Evolutionary conservation across 352 stramenopile species (phyloP), one percentile per base, ranked within the genome.

Genomic region (Bremia lactucae): DNA sequence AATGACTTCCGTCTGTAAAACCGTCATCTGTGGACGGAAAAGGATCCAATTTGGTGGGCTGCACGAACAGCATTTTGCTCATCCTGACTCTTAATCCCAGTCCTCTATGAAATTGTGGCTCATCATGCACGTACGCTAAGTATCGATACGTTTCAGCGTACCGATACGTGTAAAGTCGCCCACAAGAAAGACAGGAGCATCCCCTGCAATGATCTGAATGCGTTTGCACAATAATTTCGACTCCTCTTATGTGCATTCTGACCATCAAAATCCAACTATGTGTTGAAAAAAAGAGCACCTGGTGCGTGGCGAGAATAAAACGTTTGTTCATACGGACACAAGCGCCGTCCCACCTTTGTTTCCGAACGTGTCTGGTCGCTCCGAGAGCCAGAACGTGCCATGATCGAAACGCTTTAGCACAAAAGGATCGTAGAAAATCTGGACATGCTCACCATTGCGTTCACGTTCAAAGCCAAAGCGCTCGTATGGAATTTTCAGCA

Each of bases 21-120:
- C 80, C 15, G 53, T 70, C 73, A 90, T 87, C 26, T 70, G 42
- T 29, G 80, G 80, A 6, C 77, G 77, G 48, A 79, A 90, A 42
- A 92, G 85, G 54, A 93, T 88, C 80, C 80, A 93, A 93, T 93
- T 55, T 93, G 80, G 60, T 87, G 87, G 22, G 74, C 72, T 11
- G 70, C 80, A 6, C 64, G 59, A 34, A 82, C 61, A 6, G 75
- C 65, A 23, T 49, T 68, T 28, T 76, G 72, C 46, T 89, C 76
- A 40, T 69, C 71, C 41, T 89, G 69, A 45, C 90, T 87, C 44
- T 87, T 65, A 22, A 86, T 61, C 9, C 80, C 80, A 14, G 72
- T 75, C 77, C 77, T 54, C 90, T 77, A 39, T 62, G 49, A 5
- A 93, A 59, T 55, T 71, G 41, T 7, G 80, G 73, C 5, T 77